phyloP scores from a whole-genome alignment of 192 early-diverging fungal species.

The Linnemannia schmuckeri region DNA sequence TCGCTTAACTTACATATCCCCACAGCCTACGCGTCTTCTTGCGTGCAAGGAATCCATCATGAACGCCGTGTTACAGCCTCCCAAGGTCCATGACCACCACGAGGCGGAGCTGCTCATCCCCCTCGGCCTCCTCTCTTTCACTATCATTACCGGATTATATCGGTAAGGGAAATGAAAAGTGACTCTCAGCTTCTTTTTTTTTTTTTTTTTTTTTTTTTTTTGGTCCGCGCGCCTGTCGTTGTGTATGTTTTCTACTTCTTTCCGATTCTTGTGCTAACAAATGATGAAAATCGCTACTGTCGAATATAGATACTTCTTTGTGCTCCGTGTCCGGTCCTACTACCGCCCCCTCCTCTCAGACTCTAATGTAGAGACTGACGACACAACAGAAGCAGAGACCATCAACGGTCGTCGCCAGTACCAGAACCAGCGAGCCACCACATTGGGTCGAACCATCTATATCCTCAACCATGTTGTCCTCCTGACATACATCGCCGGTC shows the following conservation, averaged over 20 bases:
- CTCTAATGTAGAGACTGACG: slow-evolving; percentile 1
- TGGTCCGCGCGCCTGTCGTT: neutral
- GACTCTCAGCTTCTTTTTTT: neutral
- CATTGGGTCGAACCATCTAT: slow-evolving; percentile 46
- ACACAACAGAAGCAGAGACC: neutral
- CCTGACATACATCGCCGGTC: slow-evolving; percentile 50
- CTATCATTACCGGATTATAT: slow-evolving; percentile 35
- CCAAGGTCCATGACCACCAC: slow-evolving; percentile 25
- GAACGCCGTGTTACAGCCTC: neutral
- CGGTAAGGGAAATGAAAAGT: neutral
- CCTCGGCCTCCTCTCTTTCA: slow-evolving; percentile 34
- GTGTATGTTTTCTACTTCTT: neutral
- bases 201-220: neutral
- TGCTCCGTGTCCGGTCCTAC: slow-evolving; percentile 31
- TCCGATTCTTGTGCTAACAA: neutral
- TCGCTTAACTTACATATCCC: neutral
- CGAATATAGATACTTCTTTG: slow-evolving; percentile 37
- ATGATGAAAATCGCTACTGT: no score
- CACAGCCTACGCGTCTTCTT: neutral
- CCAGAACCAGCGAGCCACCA: neutral
- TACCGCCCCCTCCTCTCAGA: slow-evolving; percentile 38
- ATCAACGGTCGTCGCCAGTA: neutral
- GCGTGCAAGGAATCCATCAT: neutral
- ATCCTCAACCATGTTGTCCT: slow-evolving; percentile 40
- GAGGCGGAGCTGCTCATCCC: slow-evolving; percentile 37